Evolutionary conservation across 805 yeast genomes (phyloP), one percentile per base, ranked within the genome.

Genomic region (Zygosaccharomyces gambellarensis): DNA sequence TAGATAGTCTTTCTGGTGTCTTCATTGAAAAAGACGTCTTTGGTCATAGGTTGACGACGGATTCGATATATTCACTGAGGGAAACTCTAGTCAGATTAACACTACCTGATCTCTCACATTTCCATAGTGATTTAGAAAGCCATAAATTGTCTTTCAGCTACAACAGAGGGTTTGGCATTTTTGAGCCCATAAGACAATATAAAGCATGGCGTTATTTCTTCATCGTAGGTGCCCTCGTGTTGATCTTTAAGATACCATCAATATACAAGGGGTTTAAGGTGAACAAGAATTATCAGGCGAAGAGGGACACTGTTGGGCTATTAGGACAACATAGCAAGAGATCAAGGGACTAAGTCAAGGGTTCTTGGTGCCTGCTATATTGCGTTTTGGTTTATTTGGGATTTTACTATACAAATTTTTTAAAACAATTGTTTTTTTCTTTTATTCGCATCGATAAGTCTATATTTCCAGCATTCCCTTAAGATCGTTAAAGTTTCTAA

Each of bases 131-230:
- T 9, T 36, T 57, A 8, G 8, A 39, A 9, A 55, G 62, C 39
- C 70, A 68, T 34, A 62, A 76, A 46, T 70, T 72, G 28, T 71
- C 71, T 36, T 73, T 78, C 48, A 80, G 82, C 3, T 78, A 64
- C 51, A 67, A 71, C 4, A 54, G 60, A 1, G 36, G 51, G 1
- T 60, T 78, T 14, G 62, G 73, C 46, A 65, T 72, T 40, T 63
- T 78, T 70, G 81, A 79, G 48, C 11, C 41, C 12, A 54, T 78
- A 17, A 83, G 76, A 54, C 63, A 66, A 46, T 60, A 65, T 47
- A 81, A 82, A 1, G 45, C 76, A 45, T 46, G 66, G 28, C 82
- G 78, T 0, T 80, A 78, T 57, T 36, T 67, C 5, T 49, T 56
- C 4, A 10, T 46, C 6, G 30, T 55, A 12, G 29, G 43, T 9